phyloP scores from a whole-genome alignment of 768 basidiomycete species.

The Tulasnella calospora region DNA sequence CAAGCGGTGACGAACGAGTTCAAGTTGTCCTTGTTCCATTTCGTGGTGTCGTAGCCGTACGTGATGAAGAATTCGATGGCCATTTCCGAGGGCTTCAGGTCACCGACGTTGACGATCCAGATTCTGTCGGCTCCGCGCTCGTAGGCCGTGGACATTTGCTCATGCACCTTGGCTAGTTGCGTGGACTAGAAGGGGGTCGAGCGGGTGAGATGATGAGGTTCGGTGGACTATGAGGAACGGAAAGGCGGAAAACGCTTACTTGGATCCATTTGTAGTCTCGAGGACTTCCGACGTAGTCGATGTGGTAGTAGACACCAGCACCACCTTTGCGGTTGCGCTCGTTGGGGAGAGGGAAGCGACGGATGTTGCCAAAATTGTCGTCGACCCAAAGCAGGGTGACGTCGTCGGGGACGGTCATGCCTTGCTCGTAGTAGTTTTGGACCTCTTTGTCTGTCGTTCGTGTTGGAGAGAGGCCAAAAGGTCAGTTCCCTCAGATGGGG shows the following conservation, averaged over 20 bases:
- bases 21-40: slow-evolving; percentile 54
- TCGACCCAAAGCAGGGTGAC: slow-evolving; percentile 66
- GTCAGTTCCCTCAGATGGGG: slow-evolving; percentile 45
- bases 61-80: slow-evolving; percentile 65
- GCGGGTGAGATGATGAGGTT: background rate
- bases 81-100: slow-evolving; percentile 69
- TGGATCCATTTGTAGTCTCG: slow-evolving; percentile 68
- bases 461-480: background rate
- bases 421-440: slow-evolving; percentile 40
- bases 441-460: slow-evolving; percentile 17
- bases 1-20: slow-evolving; percentile 50
- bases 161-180: slow-evolving; percentile 43
- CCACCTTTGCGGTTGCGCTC: slow-evolving; percentile 62
- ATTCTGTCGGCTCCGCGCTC: slow-evolving; percentile 54
- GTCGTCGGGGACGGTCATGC: slow-evolving; percentile 58
- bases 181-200: slow-evolving; percentile 9
- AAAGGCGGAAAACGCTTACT: slow-evolving; percentile 35
- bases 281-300: slow-evolving; percentile 55
- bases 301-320: slow-evolving; percentile 67
- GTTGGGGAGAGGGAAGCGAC: slow-evolving; percentile 50
- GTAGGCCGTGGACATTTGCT: slow-evolving; percentile 64
- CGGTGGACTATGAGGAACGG: background rate
- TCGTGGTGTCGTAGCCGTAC: slow-evolving; percentile 55
- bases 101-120: slow-evolving; percentile 73
- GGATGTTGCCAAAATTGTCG: slow-evolving; percentile 72